Percentiles rank a stretch among this genome's conserved stretches.
These are phyloP conservation scores for Jamesozyma gamospora DNA, from an alignment of 805 yeast genomes.

Conservation along the genomic window DNA sequence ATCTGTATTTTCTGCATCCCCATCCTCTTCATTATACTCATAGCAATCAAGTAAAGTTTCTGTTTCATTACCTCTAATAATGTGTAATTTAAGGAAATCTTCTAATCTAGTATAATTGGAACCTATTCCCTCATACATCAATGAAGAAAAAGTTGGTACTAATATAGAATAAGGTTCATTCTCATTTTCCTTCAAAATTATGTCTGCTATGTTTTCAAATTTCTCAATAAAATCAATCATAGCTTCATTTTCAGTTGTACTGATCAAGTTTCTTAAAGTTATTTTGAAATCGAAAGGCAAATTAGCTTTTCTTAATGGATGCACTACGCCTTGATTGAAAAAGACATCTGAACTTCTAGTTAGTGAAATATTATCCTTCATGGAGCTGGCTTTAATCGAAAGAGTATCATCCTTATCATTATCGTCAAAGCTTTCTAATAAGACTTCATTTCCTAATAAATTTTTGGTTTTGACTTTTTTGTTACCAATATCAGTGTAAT, in stretches of 20 bases:
- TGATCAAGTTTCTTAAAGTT: slow-evolving; percentile 44
- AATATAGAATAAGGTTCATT: slow-evolving; percentile 48
- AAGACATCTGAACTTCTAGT: slow-evolving; percentile 49
- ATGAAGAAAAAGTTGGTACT: slow-evolving; percentile 55
- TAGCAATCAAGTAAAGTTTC: slow-evolving; percentile 39
- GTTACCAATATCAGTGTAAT: slow-evolving; percentile 54
- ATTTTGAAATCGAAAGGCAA: slow-evolving; percentile 51
- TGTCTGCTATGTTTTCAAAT: slow-evolving; percentile 34
- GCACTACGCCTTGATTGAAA: slow-evolving; percentile 79
- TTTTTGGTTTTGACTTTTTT: slow-evolving; percentile 22
- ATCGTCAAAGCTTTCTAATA: slow-evolving; percentile 1
- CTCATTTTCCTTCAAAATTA: slow-evolving; percentile 28
- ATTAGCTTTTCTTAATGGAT: slow-evolving; percentile 47
- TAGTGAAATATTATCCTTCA: slow-evolving; percentile 16
- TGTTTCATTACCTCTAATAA: slow-evolving; percentile 51
- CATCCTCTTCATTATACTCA: slow-evolving; percentile 2
- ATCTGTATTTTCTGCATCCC: slow-evolving; percentile 1
- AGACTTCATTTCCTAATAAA: slow-evolving; percentile 17
- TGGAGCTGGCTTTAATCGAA: slow-evolving; percentile 11
- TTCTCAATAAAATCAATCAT: slow-evolving; percentile 39
- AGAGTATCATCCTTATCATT: slow-evolving; percentile 1
- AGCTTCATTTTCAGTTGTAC: slow-evolving; percentile 39
- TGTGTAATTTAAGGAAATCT: slow-evolving; percentile 55
- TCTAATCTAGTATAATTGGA: slow-evolving; percentile 35
- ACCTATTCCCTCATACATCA: slow-evolving; percentile 43